These are phyloP conservation scores for Cryphonectria japonica DNA, from an alignment of 2,329 filamentous ascomycete genomes.

Conservation along the genomic window DNA sequence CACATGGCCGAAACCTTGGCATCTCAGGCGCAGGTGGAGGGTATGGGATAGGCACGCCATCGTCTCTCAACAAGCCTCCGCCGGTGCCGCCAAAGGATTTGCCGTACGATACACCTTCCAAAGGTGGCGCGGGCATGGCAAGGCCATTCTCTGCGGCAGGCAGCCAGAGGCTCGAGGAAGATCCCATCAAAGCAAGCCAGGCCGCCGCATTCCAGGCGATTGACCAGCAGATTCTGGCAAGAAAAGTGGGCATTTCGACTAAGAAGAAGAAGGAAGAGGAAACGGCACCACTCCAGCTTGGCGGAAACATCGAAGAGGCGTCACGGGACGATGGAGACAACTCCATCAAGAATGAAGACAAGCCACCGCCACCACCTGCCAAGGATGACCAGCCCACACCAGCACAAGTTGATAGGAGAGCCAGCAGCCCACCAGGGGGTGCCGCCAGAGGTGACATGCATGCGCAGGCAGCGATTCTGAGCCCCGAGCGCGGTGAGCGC, in stretches of 20 bases:
- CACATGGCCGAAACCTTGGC: conserved; percentile 54
- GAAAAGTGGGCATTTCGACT: conserved; percentile 55
- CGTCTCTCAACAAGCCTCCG: conserved; percentile 39
- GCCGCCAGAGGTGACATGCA: conserved; percentile 24
- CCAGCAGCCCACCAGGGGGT: background rate
- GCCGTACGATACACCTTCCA: conserved; percentile 43
- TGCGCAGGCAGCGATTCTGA: conserved; percentile 16
- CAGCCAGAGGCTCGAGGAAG: conserved; percentile 36
- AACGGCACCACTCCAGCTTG: conserved; percentile 53
- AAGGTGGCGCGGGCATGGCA: conserved; percentile 33
- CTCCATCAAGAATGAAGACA: conserved; percentile 34
- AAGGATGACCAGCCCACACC: conserved; percentile 25
- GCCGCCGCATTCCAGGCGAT: conserved; percentile 65
- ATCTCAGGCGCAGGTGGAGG: conserved; percentile 32
- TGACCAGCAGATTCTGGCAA: conserved; percentile 64
- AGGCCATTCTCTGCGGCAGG: conserved; percentile 48
- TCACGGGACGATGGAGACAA: conserved; percentile 18
- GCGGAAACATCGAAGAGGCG: conserved; percentile 38
- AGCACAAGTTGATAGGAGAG: conserved; percentile 10
- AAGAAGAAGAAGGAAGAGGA: conserved; percentile 41
- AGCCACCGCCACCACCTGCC: conserved; percentile 26
- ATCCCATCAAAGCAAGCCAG: conserved; percentile 52
- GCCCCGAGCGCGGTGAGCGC: conserved; percentile 3
- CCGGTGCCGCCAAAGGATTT: conserved; percentile 49
- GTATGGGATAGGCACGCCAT: conserved; percentile 39